Base-by-base conservation (phyloP, 129 eudicot genomes). In the Sambucus nigra region DNA sequence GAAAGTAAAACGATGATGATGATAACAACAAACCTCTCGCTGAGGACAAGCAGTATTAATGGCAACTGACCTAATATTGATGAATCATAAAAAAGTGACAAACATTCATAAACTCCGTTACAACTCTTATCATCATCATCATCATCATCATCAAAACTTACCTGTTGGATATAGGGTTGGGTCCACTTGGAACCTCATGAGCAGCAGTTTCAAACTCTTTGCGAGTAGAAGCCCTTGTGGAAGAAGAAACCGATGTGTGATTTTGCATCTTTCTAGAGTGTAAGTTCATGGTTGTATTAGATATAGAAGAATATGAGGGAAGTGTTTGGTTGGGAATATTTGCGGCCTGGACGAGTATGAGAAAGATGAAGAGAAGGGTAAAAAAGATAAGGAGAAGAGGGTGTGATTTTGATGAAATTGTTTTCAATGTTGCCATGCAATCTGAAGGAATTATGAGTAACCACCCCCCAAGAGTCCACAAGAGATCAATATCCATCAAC, bases 401-500 rank as follows among this genome's bases (percentile, higher is more conserved):
- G 29, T 45, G 60, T 0, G 69, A 31, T 49, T 69, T 74, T 25
- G 35, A 40, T 27, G 61, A 57, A 52, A 2, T 53, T 42, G 64
- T 57, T 4, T 79, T 69, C 59, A 68, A 25, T 31, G 66, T 69
- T 67, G 89, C 95, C 95, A 85, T 86, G 87, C 91, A 81, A 72
- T 53, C 55, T 53, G 69, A 51, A 24, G 39, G 41, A 59, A 64
- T 39, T 57, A 35, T 28, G 70, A 50, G 19, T 7, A 35, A 35
- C 12, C 70, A 65, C 92, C 95, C 95, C 87, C 95, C 87, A 86
- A 86, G 57, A 62, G 76, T 49, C 79, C 84, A 75, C 61, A 67
- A 53, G 81, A 73, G 87, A 74, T 86, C 95, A 81, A 81, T 81
- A 85, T 78, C 95, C 92, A 86, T 81, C 31, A 86, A 86, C 92